Evolutionary conservation across 768 basidiomycete species (phyloP).

Genomic region (Tubosaeta brunneosetosa): DNA sequence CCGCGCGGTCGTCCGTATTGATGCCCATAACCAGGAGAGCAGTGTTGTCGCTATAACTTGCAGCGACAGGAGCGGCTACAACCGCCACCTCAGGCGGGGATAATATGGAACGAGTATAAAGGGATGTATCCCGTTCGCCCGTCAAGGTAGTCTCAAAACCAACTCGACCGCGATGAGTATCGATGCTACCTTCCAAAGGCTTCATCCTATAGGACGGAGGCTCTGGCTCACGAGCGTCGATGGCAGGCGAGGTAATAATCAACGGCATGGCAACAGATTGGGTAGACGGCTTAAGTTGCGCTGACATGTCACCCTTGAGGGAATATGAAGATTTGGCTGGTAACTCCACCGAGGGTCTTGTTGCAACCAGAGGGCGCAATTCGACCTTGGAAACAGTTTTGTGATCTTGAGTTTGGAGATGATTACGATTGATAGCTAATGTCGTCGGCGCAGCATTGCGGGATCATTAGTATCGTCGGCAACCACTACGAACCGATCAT

Average conservation of each 20-base stretch:
- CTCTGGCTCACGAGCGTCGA: background rate
- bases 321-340: background rate
- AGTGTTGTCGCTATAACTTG: background rate
- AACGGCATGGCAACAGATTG: background rate
- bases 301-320: background rate
- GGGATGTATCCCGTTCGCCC: background rate
- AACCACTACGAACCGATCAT: constrained; percentile 8
- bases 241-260: constrained; percentile 1
- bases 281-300: background rate
- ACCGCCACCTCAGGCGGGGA: background rate
- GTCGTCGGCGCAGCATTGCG: background rate
- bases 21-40: background rate
- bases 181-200: background rate
- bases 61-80: background rate
- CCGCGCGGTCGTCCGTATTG: background rate
- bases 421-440: background rate
- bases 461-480: background rate
- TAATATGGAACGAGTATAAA: background rate
- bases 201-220: background rate
- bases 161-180: background rate
- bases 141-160: background rate
- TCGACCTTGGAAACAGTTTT: background rate
- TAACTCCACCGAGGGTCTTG: background rate
- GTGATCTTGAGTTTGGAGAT: background rate
- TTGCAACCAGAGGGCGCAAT: background rate